A percentile compares a stretch with the other conserved stretches of the same genome.
Conservation (phyloP, 148 eudicot genomes). For the Rhododendron henanense region DNA sequence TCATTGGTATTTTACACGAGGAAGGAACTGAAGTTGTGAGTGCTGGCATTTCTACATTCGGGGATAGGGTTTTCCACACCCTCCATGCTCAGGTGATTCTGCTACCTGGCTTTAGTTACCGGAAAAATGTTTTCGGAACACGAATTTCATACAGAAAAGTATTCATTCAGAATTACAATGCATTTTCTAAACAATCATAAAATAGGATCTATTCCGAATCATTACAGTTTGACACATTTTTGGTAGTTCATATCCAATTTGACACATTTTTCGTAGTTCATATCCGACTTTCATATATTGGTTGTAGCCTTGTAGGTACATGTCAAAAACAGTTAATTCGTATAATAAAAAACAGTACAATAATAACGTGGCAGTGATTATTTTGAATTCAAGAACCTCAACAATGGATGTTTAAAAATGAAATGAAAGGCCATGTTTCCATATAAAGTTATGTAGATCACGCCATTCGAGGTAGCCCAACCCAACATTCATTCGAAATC, state of each 20-base stretch:
- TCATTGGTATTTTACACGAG: constrained; percentile 33
- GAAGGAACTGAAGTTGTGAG: constrained; percentile 46
- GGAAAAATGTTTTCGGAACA: neutral
- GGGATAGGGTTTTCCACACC: constrained; percentile 22
- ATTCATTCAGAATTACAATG: neutral
- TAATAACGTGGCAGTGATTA: neutral
- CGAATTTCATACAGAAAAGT: neutral
- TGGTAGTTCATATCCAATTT: neutral
- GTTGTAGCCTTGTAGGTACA: neutral
- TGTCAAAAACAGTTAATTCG: neutral
- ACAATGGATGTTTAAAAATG: neutral
- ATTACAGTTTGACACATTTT: neutral
- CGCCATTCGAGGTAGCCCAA: too few relatives aligned
- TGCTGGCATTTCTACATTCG: constrained; percentile 13
- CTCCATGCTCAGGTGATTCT: constrained; percentile 35
- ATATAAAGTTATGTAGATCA: neutral
- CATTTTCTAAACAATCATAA: too few relatives aligned
- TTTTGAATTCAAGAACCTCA: neutral
- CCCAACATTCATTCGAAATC: too few relatives aligned
- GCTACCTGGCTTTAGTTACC: neutral
- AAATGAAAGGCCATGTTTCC: neutral
- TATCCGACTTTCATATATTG: neutral
- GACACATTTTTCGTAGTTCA: neutral
- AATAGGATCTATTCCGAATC: neutral
- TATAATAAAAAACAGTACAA: neutral